These are phyloP conservation scores for Craterostigma plantagineum DNA, from an alignment of 257 asterid genomes.

Conservation along the genomic window DNA sequence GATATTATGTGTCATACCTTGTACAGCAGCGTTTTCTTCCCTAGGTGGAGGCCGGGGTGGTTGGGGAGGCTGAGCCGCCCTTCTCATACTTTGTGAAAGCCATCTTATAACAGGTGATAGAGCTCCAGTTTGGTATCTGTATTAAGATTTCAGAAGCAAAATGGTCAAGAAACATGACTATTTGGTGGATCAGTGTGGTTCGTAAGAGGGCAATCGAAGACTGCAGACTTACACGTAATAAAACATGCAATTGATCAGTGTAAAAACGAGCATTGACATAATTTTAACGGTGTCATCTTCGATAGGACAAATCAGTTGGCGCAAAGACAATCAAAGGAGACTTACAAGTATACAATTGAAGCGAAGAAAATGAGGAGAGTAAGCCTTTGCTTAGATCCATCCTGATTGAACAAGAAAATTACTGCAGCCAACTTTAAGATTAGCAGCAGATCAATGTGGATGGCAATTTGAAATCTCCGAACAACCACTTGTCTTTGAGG, in stretches of 20 bases:
- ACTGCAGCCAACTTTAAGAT: conserved; percentile 84
- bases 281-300: neutral
- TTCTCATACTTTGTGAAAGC: conserved; percentile 95
- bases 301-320: neutral
- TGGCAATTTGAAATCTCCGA: conserved; percentile 77
- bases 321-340: conserved; percentile 4
- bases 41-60: conserved; percentile 53
- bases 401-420: conserved; percentile 87
- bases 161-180: neutral
- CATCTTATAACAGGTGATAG: conserved; percentile 72
- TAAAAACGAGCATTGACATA: neutral
- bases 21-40: conserved; percentile 51
- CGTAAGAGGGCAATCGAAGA: neutral
- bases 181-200: neutral
- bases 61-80: conserved; percentile 77
- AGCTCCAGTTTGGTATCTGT: conserved; percentile 94
- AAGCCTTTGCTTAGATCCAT: conserved; percentile 83
- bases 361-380: conserved; percentile 71
- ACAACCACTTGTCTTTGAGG: conserved; percentile 61
- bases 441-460: conserved; percentile 71
- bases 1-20: conserved; percentile 22
- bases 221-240: conserved; percentile 4
- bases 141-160: conserved; percentile 12
- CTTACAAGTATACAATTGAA: conserved; percentile 72
- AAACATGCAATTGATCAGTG: conserved; percentile 2